Conservation (phyloP, 495 filamentous ascomycete genomes). For the Aspergillus egyptiacus region DNA sequence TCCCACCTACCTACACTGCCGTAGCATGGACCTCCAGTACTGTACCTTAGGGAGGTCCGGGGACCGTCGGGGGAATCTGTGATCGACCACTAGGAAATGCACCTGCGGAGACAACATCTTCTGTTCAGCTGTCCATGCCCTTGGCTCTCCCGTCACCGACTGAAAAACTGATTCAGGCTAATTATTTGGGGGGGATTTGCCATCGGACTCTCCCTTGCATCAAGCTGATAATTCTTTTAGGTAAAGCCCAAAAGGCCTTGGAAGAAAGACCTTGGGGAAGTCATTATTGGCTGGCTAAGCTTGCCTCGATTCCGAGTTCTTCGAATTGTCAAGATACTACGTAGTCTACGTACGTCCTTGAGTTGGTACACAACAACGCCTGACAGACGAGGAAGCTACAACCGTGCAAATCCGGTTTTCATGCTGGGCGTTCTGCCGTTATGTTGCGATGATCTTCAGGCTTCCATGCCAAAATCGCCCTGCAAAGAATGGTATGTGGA, state of each 20-base stretch:
- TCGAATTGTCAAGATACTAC: too few relatives aligned
- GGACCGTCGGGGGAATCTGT: conserved; percentile 12
- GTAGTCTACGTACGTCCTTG: too few relatives aligned
- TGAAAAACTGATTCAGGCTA: neutral
- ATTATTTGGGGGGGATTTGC: neutral
- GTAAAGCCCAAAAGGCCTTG: too few relatives aligned
- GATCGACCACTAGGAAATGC: conserved; percentile 22
- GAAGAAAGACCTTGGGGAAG: neutral
- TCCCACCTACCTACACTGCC: too few relatives aligned
- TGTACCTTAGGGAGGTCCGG: too few relatives aligned
- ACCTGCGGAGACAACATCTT: conserved; percentile 20
- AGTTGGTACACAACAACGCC: too few relatives aligned
- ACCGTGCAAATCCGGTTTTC: too few relatives aligned
- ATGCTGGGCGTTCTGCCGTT: too few relatives aligned
- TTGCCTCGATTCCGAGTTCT: neutral
- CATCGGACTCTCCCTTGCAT: conserved; percentile 9
- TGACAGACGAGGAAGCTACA: too few relatives aligned
- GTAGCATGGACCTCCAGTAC: too few relatives aligned
- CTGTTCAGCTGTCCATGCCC: conserved; percentile 18
- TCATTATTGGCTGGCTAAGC: neutral
- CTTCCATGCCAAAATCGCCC: too few relatives aligned
- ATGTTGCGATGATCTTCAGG: too few relatives aligned
- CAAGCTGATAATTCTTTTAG: conserved; percentile 3
- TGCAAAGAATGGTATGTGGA: conserved; percentile 12
- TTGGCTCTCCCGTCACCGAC: conserved; percentile 8